These are phyloP conservation scores for Cenchrus americanus DNA, from an alignment of 176 grass and related monocot species.

Conservation along the genomic window DNA sequence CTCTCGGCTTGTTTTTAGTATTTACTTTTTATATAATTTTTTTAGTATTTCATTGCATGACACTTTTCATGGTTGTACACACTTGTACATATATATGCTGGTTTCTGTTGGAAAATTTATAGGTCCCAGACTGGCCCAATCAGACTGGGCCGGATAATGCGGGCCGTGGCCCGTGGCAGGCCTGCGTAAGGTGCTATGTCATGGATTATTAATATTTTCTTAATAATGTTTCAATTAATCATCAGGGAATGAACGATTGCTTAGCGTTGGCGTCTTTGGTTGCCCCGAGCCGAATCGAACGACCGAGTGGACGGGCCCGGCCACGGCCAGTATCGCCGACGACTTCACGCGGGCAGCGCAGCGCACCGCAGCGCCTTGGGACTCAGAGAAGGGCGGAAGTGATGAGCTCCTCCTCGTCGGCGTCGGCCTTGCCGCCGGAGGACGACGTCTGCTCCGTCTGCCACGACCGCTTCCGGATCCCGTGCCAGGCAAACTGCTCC, in stretches of 20 bases:
- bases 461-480: conserved; percentile 77
- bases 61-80: neutral
- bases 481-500: conserved; percentile 95
- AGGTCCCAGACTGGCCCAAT: neutral
- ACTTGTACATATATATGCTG: too few relatives aligned
- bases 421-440: conserved; percentile 71
- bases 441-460: conserved; percentile 90
- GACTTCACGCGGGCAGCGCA: conserved; percentile 27
- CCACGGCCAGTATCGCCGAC: neutral
- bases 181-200: neutral
- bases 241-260: neutral
- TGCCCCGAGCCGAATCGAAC: neutral
- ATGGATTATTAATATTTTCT: too few relatives aligned
- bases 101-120: too few relatives aligned
- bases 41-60: too few relatives aligned
- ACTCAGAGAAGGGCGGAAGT: neutral
- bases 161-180: neutral
- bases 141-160: neutral
- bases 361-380: too few relatives aligned
- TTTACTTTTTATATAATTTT: too few relatives aligned
- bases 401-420: conserved; percentile 46
- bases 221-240: neutral
- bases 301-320: neutral
- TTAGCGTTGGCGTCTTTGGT: neutral
- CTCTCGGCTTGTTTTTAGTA: too few relatives aligned